Conservation (phyloP, 1,139 yeast species). For the Yamadazyma conglobata region DNA sequence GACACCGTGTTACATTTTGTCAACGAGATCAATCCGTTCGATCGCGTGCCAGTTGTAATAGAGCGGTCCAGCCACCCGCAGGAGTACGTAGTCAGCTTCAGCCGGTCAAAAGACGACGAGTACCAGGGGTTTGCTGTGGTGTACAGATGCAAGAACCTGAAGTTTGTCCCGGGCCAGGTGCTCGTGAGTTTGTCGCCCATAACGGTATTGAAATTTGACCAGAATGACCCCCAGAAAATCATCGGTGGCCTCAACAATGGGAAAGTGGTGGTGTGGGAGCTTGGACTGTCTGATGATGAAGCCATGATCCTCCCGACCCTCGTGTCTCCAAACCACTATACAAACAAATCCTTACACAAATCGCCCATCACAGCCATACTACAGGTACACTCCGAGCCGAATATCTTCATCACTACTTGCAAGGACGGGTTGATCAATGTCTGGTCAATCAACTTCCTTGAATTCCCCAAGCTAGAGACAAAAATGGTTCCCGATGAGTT, state of each 20-base stretch:
- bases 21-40: constrained; percentile 6
- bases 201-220: constrained; percentile 27
- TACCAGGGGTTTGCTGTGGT: constrained; percentile 12
- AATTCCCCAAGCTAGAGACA: constrained; percentile 12
- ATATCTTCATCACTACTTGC: constrained; percentile 29
- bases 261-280: constrained; percentile 39
- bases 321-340: constrained; percentile 20
- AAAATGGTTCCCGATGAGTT: constrained; percentile 5
- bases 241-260: constrained; percentile 41
- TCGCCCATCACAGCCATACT: constrained; percentile 12
- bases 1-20: constrained; percentile 1
- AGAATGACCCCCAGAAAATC: constrained; percentile 24
- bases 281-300: constrained; percentile 13
- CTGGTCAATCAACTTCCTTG: constrained; percentile 36
- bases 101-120: constrained; percentile 4
- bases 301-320: constrained; percentile 26
- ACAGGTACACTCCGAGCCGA: constrained; percentile 12
- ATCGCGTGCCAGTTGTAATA: constrained; percentile 9
- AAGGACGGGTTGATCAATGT: constrained; percentile 33
- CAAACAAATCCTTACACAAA: constrained; percentile 12
- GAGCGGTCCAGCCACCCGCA: constrained; percentile 7
- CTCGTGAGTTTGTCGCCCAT: constrained; percentile 39
- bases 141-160: constrained; percentile 4
- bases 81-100: constrained; percentile 7
- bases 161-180: constrained; percentile 17